A percentile compares a stretch with the other conserved stretches of the same genome.
phyloP scores from a whole-genome alignment of 2,329 filamentous ascomycete species.

The Talaromyces rugulosus region DNA sequence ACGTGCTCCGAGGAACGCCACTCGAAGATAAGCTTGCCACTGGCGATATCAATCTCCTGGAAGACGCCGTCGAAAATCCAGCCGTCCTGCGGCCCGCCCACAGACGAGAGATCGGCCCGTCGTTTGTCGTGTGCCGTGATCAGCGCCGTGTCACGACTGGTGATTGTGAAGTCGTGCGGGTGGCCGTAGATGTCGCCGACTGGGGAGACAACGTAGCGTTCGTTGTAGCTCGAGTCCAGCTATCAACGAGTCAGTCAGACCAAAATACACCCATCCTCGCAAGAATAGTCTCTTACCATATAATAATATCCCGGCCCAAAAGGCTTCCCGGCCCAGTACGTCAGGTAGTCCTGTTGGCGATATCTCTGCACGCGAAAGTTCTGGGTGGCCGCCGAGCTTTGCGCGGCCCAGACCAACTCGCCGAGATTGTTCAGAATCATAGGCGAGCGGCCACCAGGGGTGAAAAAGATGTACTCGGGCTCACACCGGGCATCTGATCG shows the following conservation, averaged over 20 bases:
- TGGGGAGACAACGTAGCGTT: constrained; percentile 4
- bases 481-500: neutral
- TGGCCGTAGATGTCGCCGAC: constrained; percentile 23
- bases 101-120: constrained; percentile 33
- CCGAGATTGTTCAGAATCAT: constrained; percentile 2
- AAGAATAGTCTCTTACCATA: constrained; percentile 3
- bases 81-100: constrained; percentile 33
- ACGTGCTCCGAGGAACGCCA: constrained; percentile 48
- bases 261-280: neutral
- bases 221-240: constrained; percentile 10
- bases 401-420: constrained; percentile 4
- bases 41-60: constrained; percentile 45
- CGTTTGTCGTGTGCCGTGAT: constrained; percentile 39
- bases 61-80: constrained; percentile 41
- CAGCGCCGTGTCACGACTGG: constrained; percentile 38
- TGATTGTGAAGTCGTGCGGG: constrained; percentile 45
- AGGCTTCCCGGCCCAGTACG: constrained; percentile 8
- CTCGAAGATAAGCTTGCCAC: constrained; percentile 38
- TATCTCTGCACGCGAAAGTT: constrained; percentile 11
- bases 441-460: constrained; percentile 1
- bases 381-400: neutral
- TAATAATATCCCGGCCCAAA: constrained; percentile 2
- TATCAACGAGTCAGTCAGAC: neutral
- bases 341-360: constrained; percentile 9
- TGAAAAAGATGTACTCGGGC: constrained; percentile 4